Percentiles rank a stretch among this genome's conserved stretches.
phyloP scores from a whole-genome alignment of 139 green algal species.

The Chlamydomonas eustigma region DNA sequence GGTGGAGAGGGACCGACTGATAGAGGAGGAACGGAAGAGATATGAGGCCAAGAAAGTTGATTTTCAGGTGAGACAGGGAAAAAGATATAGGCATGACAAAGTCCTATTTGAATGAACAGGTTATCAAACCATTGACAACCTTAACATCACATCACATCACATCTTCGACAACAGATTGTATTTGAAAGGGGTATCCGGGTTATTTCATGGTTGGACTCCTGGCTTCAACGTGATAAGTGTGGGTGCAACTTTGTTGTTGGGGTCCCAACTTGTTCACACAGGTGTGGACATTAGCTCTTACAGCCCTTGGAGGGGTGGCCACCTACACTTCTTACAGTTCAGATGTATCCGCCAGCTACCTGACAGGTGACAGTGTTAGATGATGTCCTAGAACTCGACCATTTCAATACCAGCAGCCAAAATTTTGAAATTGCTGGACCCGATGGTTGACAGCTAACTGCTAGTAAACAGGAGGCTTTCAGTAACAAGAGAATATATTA shows the following conservation, averaged over 20 bases:
- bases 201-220: too few relatives aligned
- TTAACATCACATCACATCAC: neutral
- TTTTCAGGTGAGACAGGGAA: slow-evolving; percentile 34
- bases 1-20: slow-evolving; percentile 9
- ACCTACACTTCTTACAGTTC: slow-evolving; percentile 55
- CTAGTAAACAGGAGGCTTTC: neutral
- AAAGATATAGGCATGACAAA: neutral
- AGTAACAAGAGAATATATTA: neutral
- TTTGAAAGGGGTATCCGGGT: too few relatives aligned
- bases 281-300: slow-evolving; percentile 50
- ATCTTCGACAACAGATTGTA: neutral
- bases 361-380: slow-evolving; percentile 39
- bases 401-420: too few relatives aligned
- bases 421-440: neutral
- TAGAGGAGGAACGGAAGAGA: slow-evolving; percentile 26
- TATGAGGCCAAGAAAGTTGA: slow-evolving; percentile 69
- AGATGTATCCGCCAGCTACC: slow-evolving; percentile 73
- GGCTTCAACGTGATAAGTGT: too few relatives aligned
- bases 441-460: neutral
- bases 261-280: neutral
- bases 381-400: neutral
- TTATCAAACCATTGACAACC: neutral
- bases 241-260: neutral
- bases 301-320: slow-evolving; percentile 26
- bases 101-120: neutral